These are phyloP conservation scores for Lobosporangium transversale DNA, from an alignment of 192 early-diverging fungal genomes.

Conservation along the genomic window DNA sequence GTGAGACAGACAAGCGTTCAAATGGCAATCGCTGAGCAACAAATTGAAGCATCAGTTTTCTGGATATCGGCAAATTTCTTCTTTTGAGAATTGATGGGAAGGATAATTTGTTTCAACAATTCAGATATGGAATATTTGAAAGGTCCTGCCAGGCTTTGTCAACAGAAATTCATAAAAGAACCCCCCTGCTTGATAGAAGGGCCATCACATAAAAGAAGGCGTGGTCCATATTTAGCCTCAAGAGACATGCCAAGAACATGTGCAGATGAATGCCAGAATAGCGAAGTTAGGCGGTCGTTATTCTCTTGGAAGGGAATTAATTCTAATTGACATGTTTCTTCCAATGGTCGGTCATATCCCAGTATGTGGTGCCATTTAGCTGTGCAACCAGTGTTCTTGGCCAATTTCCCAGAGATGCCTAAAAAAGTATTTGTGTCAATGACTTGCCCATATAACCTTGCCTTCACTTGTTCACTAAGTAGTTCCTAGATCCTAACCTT, in stretches of 20 bases:
- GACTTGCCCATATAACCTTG: background rate
- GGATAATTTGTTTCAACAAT: slow-evolving; percentile 36
- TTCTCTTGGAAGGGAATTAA: slow-evolving; percentile 57
- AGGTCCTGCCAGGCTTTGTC: slow-evolving; percentile 47
- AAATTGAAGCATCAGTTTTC: slow-evolving; percentile 60
- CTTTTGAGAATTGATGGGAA: slow-evolving; percentile 57
- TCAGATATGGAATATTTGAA: slow-evolving; percentile 20
- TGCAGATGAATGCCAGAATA: slow-evolving; percentile 77
- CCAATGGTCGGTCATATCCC: slow-evolving; percentile 66
- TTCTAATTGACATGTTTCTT: slow-evolving; percentile 46
- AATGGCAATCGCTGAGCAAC: slow-evolving; percentile 65
- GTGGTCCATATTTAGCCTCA: slow-evolving; percentile 74
- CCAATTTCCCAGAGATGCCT: slow-evolving; percentile 57
- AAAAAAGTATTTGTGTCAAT: background rate
- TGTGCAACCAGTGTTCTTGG: slow-evolving; percentile 57
- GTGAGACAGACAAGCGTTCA: slow-evolving; percentile 71
- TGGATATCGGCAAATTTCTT: slow-evolving; percentile 65
- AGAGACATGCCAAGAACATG: slow-evolving; percentile 80
- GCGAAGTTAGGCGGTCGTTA: slow-evolving; percentile 50
- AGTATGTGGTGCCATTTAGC: too few relatives aligned
- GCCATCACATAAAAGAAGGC: slow-evolving; percentile 74
- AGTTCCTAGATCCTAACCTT: slow-evolving; percentile 38
- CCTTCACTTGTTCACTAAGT: background rate
- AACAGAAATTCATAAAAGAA: slow-evolving; percentile 82
- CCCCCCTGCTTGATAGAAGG: slow-evolving; percentile 75